Conservation (phyloP, 208 protist species). For the Sergeia podlipaevii region DNA sequence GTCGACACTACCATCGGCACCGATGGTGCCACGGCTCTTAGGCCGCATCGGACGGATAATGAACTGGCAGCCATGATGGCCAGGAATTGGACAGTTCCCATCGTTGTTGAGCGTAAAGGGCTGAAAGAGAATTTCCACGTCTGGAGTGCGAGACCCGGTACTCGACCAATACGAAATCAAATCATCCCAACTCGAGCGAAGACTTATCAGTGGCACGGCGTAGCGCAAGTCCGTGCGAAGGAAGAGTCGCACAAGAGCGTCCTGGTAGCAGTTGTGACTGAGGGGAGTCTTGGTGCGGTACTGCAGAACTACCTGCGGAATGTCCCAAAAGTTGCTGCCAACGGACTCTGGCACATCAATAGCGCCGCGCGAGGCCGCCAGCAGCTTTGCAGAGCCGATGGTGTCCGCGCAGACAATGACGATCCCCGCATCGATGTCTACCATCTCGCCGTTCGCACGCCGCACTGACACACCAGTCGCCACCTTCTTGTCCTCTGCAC, state of each 20-base stretch:
- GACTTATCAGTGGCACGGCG: constrained; percentile 27
- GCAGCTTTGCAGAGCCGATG: constrained; percentile 53
- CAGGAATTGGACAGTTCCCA: constrained; percentile 38
- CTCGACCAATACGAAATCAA: constrained; percentile 66
- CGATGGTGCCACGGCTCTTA: constrained; percentile 54
- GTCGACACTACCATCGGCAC: constrained; percentile 47
- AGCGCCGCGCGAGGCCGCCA: constrained; percentile 42
- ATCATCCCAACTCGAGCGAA: constrained; percentile 78
- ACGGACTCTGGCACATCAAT: constrained; percentile 30
- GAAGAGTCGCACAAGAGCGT: constrained; percentile 48
- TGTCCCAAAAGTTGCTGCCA: constrained; percentile 70
- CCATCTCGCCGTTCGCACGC: constrained; percentile 31
- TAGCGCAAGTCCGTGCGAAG: constrained; percentile 32
- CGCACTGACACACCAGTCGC: constrained; percentile 51
- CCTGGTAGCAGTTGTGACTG: constrained; percentile 73
- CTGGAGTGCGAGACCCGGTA: constrained; percentile 23
- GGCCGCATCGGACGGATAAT: constrained; percentile 57
- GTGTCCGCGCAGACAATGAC: constrained; percentile 63
- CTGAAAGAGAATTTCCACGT: constrained; percentile 76
- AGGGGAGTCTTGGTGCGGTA: constrained; percentile 51
- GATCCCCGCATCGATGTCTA: constrained; percentile 37
- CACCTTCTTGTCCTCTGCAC: constrained; percentile 9
- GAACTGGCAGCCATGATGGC: constrained; percentile 75
- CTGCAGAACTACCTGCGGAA: constrained; percentile 77
- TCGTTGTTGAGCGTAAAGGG: constrained; percentile 82